Evolutionary conservation across 176 grass and related monocot genomes (phyloP).

Genomic region (Oryza punctata): DNA sequence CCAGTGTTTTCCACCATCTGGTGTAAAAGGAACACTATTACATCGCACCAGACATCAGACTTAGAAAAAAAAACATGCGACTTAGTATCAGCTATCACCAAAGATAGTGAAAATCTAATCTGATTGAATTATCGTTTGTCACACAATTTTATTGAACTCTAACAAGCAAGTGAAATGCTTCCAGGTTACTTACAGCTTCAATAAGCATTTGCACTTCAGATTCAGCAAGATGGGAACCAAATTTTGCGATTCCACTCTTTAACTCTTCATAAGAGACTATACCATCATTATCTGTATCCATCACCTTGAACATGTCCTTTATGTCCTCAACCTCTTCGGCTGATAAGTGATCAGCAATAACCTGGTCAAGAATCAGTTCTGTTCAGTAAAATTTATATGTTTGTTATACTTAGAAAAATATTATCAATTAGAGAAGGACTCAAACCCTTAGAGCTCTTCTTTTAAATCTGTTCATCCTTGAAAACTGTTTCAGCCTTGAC

Average conservation of each 20-base stretch:
- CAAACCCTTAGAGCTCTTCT: slow-evolving; percentile 91
- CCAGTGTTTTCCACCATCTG: background rate
- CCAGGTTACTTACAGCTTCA: slow-evolving; percentile 68
- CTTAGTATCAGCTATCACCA: slow-evolving; percentile 4
- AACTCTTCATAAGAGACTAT: slow-evolving; percentile 79
- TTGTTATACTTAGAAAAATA: background rate
- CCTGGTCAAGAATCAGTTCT: slow-evolving; percentile 40
- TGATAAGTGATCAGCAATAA: slow-evolving; percentile 89
- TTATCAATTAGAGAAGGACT: background rate
- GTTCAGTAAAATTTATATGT: background rate
- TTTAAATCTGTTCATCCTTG: slow-evolving; percentile 99
- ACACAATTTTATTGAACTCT: slow-evolving; percentile 11
- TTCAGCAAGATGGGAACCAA: slow-evolving; percentile 75
- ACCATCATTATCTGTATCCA: slow-evolving; percentile 81
- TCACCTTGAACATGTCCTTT: slow-evolving; percentile 86
- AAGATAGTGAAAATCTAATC: background rate
- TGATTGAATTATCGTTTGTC: background rate
- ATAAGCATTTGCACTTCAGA: slow-evolving; percentile 88
- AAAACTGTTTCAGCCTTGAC: slow-evolving; percentile 98
- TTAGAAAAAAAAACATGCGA: background rate
- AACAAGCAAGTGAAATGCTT: slow-evolving; percentile 6
- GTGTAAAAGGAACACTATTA: slow-evolving; percentile 7
- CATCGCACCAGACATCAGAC: background rate
- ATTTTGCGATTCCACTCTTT: slow-evolving; percentile 65
- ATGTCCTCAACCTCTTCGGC: slow-evolving; percentile 84